Base-by-base conservation (phyloP, 108 stramenopile species). In the Nitzschia palea region DNA sequence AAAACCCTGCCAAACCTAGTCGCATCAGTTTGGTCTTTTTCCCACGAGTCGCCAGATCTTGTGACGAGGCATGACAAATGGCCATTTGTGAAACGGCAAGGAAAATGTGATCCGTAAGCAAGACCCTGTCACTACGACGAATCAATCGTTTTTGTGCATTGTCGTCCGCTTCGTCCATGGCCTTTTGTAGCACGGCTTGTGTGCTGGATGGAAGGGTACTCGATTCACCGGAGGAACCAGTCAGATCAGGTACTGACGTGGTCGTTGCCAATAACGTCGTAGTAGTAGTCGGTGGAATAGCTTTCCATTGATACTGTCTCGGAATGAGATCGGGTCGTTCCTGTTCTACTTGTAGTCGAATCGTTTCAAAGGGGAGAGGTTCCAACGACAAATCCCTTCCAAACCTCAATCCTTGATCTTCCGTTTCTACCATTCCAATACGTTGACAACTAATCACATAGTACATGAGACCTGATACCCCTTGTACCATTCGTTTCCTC, bases 1-100 rank as follows among this genome's bases (percentile, higher is more conserved):
- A 81, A 47, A 81, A 82, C n/a, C 84, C 84, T 3, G 84, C 66
- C 55, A 80, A 73, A 28, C 84, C 84, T 5, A 80, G 12, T 47
- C 76, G 71, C 78, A 85, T 74, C 45, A 55, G n/a, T 40, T 68
- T 71, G 8, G 75, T 75, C 59, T 76, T 76, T 54, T 82, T 85
- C 15, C 80, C 80, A 22, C 80, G 65, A 2, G 78, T 37, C 8
- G 44, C 50, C 55, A 85, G 73, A 62, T 85, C 84, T 28, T 50
- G 15, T 4, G 62, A 26, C 0, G 56, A 29, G 0, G 77, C 84
- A 55, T 85, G 74, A 47, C 81, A 85, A 52, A 80, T 28, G 3
- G 73, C 71, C 74, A 80, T 71, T 66, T 85, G 84, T 22, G 57
- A 45, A 28, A 81, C 65, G 1, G 62, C 65, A 34, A 85, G 45